These are phyloP conservation scores for Cladobotryum mycophilum DNA, from an alignment of 2,329 filamentous ascomycete genomes.

Conservation along the genomic window DNA sequence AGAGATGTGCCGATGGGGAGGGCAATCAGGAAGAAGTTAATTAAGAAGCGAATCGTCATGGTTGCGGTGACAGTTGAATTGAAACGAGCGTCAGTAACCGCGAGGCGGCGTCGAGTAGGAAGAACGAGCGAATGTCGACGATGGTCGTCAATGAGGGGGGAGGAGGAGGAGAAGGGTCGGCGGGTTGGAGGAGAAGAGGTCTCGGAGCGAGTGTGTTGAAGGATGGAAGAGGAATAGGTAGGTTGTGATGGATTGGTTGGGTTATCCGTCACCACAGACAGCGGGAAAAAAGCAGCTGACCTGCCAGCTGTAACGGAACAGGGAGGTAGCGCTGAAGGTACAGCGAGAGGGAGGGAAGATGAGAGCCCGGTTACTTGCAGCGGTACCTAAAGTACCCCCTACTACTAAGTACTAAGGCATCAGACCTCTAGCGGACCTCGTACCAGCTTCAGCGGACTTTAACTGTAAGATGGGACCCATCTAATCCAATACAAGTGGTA, in stretches of 20 bases:
- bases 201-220: not conserved
- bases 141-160: not conserved
- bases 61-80: conserved; percentile 2
- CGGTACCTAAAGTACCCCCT: too few species aligned
- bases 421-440: too few species aligned
- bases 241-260: not conserved
- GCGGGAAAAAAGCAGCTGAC: too few species aligned
- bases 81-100: conserved; percentile 12
- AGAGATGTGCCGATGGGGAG: conserved; percentile 44
- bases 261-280: not conserved
- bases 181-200: conserved; percentile 1
- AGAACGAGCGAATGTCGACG: conserved; percentile 8
- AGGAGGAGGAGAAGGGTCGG: conserved; percentile 1
- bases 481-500: too few species aligned
- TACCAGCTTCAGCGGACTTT: too few species aligned
- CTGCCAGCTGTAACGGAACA: too few species aligned
- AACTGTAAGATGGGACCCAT: too few species aligned
- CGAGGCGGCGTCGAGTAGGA: conserved; percentile 1
- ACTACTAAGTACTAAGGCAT: too few species aligned
- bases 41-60: conserved; percentile 37
- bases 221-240: not conserved
- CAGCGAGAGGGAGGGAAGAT: too few species aligned
- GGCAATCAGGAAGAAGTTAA: conserved; percentile 44
- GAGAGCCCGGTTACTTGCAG: too few species aligned
- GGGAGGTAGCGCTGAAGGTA: too few species aligned